Conservation (phyloP, 1,284 basidiomycete genomes). For the Cystobasidium pallidum region DNA sequence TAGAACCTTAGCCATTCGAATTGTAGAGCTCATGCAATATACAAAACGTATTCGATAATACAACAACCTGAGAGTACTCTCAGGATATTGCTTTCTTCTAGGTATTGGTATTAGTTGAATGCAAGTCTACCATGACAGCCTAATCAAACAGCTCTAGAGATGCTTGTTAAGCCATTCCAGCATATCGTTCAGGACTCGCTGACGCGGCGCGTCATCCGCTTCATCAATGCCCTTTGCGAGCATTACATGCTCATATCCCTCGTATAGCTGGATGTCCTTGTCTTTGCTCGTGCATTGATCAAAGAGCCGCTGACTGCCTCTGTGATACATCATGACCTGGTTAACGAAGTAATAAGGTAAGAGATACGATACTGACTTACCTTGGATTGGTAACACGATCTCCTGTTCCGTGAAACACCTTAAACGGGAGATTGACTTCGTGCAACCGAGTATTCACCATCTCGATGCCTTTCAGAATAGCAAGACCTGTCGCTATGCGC, state of each 20-base stretch:
- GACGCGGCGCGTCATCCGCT: slow-evolving; percentile 50
- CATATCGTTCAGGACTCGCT: slow-evolving; percentile 51
- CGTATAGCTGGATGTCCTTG: slow-evolving; percentile 47
- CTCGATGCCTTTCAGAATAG: slow-evolving; percentile 49
- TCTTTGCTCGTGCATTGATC: slow-evolving; percentile 36
- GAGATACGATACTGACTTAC: not conserved
- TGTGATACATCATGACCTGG: not conserved
- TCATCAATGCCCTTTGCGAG: slow-evolving; percentile 51
- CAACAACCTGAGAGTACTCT: too few species aligned
- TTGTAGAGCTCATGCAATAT: not conserved
- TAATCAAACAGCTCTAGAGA: not conserved
- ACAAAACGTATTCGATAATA: not conserved
- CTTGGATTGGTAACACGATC: slow-evolving; percentile 36
- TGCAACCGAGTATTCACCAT: slow-evolving; percentile 44
- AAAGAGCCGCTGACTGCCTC: slow-evolving; percentile 26
- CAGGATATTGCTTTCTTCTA: not conserved
- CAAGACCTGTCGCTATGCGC: slow-evolving; percentile 53
- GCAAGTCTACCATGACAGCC: not conserved
- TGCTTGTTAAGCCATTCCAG: slow-evolving; percentile 49
- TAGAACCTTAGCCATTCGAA: too few species aligned
- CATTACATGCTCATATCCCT: slow-evolving; percentile 50
- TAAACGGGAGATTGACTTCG: slow-evolving; percentile 51
- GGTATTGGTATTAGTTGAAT: not conserved
- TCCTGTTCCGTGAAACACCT: slow-evolving; percentile 51
- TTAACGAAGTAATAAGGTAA: not conserved